A percentile compares a stretch with the other conserved stretches of the same genome.
These are phyloP conservation scores for Chlorella variabilis DNA, from an alignment of 163 green algal genomes.

Conservation along the genomic window DNA sequence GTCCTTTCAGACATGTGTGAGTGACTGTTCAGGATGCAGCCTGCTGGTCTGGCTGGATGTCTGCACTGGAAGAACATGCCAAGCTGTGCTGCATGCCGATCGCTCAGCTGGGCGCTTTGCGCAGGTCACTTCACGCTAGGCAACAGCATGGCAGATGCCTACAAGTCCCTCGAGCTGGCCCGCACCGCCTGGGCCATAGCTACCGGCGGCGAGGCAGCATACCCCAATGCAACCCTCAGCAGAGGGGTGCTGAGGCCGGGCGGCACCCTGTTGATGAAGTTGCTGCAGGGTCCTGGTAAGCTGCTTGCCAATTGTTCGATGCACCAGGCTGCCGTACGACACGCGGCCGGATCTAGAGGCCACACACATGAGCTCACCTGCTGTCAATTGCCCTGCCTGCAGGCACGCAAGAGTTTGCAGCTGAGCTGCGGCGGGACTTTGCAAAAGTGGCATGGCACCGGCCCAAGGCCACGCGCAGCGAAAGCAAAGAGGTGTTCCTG, in stretches of 20 bases:
- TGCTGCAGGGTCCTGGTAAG: constrained; percentile 62
- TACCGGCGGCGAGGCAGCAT: constrained; percentile 51
- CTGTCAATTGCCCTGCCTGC: constrained; percentile 3
- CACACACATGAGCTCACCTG: background rate
- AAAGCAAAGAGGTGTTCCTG: constrained; percentile 83
- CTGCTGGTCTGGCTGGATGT: no score
- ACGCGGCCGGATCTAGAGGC: background rate
- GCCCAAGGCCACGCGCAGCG: constrained; percentile 70
- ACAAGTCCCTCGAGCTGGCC: constrained; percentile 80
- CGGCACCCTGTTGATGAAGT: constrained; percentile 86
- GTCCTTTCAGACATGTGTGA: constrained; percentile 39
- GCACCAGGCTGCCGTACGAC: background rate
- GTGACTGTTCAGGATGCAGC: no score
- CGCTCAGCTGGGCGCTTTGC: constrained; percentile 10
- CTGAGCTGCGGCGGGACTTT: constrained; percentile 74
- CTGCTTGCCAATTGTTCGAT: background rate
- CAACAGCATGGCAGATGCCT: constrained; percentile 66
- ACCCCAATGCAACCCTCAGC: constrained; percentile 18
- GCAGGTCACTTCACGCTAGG: constrained; percentile 78
- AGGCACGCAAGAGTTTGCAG: constrained; percentile 77
- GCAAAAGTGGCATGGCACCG: constrained; percentile 60
- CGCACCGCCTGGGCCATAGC: constrained; percentile 74
- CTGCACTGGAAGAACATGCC: no score
- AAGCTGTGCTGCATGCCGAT: no score
- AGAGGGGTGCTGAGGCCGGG: constrained; percentile 70